Conservation (phyloP, 192 early-diverging fungal genomes). For the Umbelopsis isabellina region DNA sequence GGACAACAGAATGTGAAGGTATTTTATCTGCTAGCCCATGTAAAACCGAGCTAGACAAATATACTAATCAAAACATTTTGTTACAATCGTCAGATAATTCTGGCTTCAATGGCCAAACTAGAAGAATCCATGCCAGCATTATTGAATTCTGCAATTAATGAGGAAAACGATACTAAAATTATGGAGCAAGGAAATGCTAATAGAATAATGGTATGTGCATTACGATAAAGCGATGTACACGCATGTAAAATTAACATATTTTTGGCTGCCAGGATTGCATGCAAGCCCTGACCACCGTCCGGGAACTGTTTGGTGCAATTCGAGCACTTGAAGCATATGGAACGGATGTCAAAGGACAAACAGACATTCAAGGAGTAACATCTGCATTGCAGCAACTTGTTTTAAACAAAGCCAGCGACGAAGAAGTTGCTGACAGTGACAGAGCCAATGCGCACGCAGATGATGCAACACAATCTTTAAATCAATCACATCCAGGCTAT, state of each 20-base stretch:
- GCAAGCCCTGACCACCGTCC: not conserved
- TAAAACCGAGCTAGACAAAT: not conserved
- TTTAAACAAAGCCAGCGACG: not conserved
- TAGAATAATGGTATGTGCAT: not conserved
- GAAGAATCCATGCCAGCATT: constrained; percentile 10
- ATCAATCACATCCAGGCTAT: not conserved
- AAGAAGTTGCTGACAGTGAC: not conserved
- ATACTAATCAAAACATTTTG: too few species aligned
- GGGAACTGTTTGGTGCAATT: constrained; percentile 13
- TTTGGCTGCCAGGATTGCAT: not conserved
- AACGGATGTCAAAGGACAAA: constrained; percentile 12
- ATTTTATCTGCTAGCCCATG: not conserved
- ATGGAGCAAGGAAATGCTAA: not conserved
- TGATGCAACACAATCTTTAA: not conserved
- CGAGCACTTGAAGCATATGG: constrained; percentile 24
- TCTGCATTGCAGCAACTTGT: not conserved
- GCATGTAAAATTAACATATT: not conserved
- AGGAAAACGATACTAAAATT: not conserved
- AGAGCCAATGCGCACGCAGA: not conserved
- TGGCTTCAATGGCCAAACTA: constrained; percentile 4
- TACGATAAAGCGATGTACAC: not conserved
- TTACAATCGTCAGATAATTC: not conserved
- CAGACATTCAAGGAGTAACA: not conserved
- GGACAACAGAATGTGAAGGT: constrained; percentile 42
- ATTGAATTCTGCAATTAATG: not conserved